Conservation (phyloP, 306 rosid species). For the Ziziphus jujuba region DNA sequence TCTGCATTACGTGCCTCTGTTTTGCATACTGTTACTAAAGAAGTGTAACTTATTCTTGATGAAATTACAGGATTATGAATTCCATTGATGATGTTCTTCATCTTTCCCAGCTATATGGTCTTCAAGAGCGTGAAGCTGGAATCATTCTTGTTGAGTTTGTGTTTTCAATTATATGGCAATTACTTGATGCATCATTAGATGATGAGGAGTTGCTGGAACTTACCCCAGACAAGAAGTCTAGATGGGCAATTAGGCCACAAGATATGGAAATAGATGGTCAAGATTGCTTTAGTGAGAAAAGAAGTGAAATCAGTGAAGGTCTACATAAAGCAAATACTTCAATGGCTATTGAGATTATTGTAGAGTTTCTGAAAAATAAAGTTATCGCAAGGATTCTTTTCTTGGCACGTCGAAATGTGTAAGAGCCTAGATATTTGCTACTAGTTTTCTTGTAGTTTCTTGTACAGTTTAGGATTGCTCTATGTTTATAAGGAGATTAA, state of each 20-base stretch:
- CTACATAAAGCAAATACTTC: conserved; percentile 56
- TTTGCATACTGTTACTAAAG: conserved; percentile 1
- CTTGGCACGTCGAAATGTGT: conserved; percentile 78
- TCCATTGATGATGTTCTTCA: conserved; percentile 80
- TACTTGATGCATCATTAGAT: conserved; percentile 87
- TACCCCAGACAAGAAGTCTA: conserved; percentile 54
- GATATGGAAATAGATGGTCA: conserved; percentile 66
- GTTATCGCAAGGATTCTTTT: conserved; percentile 63
- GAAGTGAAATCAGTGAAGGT: conserved; percentile 46
- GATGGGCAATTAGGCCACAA: conserved; percentile 55
- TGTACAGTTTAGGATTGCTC: conserved; percentile 10
- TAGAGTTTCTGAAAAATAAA: conserved; percentile 62
- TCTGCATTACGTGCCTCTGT: conserved; percentile 3
- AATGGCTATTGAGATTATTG: conserved; percentile 72
- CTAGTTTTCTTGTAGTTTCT: conserved; percentile 16
- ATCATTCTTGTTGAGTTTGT: conserved; percentile 74
- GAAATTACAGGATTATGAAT: conserved; percentile 69
- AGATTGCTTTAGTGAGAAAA: conserved; percentile 48
- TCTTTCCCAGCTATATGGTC: conserved; percentile 63
- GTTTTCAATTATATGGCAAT: conserved; percentile 74
- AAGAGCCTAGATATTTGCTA: conserved; percentile 38
- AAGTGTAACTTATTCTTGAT: conserved; percentile 30
- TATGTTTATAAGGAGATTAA: conserved; percentile 18
- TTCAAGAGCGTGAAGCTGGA: conserved; percentile 67
- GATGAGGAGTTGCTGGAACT: conserved; percentile 78